These are phyloP conservation scores for Rhizophora mangle DNA, from an alignment of 345 rosid genomes.

Conservation along the genomic window DNA sequence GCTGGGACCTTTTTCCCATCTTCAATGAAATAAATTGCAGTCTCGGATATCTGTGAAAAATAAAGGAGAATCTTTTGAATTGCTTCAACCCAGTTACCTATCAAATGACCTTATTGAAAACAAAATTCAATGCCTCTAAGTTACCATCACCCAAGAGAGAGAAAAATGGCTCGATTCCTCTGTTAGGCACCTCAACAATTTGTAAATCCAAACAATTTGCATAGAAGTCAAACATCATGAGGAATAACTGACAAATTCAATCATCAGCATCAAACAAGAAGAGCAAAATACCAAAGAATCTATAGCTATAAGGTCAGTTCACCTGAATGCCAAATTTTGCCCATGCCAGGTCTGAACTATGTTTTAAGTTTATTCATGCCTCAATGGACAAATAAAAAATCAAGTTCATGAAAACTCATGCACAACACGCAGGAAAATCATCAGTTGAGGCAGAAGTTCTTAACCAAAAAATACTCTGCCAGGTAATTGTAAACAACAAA, in stretches of 20 bases:
- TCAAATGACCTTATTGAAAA: too few relatives aligned
- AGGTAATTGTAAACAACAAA: not conserved
- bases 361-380: not conserved
- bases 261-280: too few relatives aligned
- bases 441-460: slow-evolving; percentile 5
- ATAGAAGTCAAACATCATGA: too few relatives aligned
- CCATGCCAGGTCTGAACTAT: not conserved
- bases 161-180: too few relatives aligned
- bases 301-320: too few relatives aligned
- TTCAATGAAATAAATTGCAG: slow-evolving; percentile 20
- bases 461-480: slow-evolving; percentile 5
- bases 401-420: not conserved
- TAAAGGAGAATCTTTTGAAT: not conserved
- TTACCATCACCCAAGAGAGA: too few relatives aligned
- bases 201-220: too few relatives aligned
- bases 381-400: not conserved
- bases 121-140: too few relatives aligned
- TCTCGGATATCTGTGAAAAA: slow-evolving; percentile 14
- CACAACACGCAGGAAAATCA: not conserved
- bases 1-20: slow-evolving; percentile 89
- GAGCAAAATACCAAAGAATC: too few relatives aligned
- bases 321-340: not conserved
- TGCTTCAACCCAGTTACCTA: too few relatives aligned
- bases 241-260: too few relatives aligned
- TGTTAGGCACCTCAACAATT: too few relatives aligned